Percentiles rank a stretch among this genome's conserved stretches.
These are phyloP conservation scores for Geotrichum restrictum DNA, from an alignment of 1,139 yeast species.

Conservation along the genomic window DNA sequence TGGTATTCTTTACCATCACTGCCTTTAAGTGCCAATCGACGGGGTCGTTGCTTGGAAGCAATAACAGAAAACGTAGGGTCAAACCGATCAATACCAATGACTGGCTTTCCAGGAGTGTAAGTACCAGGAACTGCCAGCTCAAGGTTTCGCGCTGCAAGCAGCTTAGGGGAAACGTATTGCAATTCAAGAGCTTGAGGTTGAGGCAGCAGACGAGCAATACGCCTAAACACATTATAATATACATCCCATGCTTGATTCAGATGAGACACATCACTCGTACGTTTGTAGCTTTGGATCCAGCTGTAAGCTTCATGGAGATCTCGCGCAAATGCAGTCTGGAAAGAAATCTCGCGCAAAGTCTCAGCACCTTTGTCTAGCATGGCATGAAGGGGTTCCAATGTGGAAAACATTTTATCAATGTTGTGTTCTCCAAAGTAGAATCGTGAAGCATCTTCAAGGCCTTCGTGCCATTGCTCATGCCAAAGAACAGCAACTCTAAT, in stretches of 20 bases:
- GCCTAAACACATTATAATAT: constrained; percentile 86
- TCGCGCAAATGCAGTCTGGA: constrained; percentile 89
- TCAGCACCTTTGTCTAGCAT: constrained; percentile 61
- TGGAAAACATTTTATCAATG: constrained; percentile 89
- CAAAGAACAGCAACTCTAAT: constrained; percentile 93
- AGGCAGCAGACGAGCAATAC: constrained; percentile 84
- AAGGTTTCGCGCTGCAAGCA: constrained; percentile 72
- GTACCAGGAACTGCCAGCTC: constrained; percentile 95
- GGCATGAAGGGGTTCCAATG: constrained; percentile 82
- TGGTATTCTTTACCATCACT: constrained; percentile 89
- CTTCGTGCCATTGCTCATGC: constrained; percentile 99
- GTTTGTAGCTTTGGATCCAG: constrained; percentile 82
- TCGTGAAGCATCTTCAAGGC: constrained; percentile 92
- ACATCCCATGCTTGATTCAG: constrained; percentile 98
- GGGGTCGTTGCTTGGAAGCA: constrained; percentile 92
- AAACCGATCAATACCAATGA: constrained; percentile 66
- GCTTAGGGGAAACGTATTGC: constrained; percentile 88
- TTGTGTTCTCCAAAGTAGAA: constrained; percentile 92
- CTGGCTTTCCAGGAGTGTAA: constrained; percentile 77
- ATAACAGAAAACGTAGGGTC: constrained; percentile 84
- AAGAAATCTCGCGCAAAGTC: constrained; percentile 87
- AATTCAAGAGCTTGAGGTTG: constrained; percentile 81
- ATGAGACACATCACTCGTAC: constrained; percentile 81
- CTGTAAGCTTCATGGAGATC: constrained; percentile 91
- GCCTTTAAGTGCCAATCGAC: constrained; percentile 73